Evolutionary conservation across 2,329 filamentous ascomycete species (phyloP).

Genomic region (Pseudogymnoascus sp.): DNA sequence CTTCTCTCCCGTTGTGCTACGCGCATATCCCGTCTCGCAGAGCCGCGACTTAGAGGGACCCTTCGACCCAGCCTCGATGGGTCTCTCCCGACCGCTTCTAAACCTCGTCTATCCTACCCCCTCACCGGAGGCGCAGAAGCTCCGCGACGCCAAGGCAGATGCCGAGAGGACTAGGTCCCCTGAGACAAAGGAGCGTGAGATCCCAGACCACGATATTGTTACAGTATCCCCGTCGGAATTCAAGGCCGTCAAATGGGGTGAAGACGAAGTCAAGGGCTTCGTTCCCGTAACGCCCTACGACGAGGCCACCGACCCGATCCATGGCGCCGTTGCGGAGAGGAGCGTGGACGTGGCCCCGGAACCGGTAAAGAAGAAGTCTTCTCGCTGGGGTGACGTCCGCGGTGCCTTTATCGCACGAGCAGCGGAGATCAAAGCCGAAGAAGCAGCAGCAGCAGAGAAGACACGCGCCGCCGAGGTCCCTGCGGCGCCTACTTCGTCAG

Average conservation of each 20-base stretch:
- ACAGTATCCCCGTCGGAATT: slow-evolving; percentile 26
- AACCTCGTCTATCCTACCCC: slow-evolving; percentile 56
- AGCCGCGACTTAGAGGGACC: slow-evolving; percentile 22
- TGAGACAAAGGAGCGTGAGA: not conserved
- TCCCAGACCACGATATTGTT: not conserved
- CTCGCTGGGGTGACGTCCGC: not conserved
- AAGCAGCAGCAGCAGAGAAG: not conserved
- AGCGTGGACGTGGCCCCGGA: not conserved
- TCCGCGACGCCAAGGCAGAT: slow-evolving; percentile 16
- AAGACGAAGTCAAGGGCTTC: slow-evolving; percentile 56
- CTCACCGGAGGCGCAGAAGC: slow-evolving; percentile 34
- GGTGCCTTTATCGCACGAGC: not conserved
- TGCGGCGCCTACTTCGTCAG: slow-evolving; percentile 19
- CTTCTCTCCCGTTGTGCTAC: slow-evolving; percentile 23
- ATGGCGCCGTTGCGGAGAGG: not conserved
- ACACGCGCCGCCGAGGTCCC: slow-evolving; percentile 23
- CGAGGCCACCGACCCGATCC: not conserved
- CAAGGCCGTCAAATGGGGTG: slow-evolving; percentile 56
- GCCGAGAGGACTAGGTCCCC: not conserved
- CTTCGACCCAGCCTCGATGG: slow-evolving; percentile 16
- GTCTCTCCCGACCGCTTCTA: slow-evolving; percentile 39
- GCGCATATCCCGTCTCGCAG: slow-evolving; percentile 16
- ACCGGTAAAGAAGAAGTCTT: not conserved
- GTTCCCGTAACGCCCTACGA: slow-evolving; percentile 50
- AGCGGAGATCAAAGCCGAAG: not conserved